Evolutionary conservation across 2,329 filamentous ascomycete species (phyloP), one percentile per base, ranked within the genome.

Genomic region (Aspergillus tubingensis): DNA sequence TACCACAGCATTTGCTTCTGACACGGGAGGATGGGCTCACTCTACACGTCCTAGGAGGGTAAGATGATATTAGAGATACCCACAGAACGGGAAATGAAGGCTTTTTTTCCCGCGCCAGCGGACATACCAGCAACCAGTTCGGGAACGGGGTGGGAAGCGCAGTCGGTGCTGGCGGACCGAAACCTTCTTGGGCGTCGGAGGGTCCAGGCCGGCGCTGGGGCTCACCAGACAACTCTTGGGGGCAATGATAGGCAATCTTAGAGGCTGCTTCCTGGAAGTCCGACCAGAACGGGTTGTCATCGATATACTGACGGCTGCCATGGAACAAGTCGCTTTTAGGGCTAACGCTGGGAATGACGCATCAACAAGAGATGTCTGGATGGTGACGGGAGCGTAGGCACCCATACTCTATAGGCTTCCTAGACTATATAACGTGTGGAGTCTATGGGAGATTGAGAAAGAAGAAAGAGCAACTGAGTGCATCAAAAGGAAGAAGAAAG

Each of bases 61-160:
- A 70, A 62, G 21, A 23, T 54, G 36, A 48, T 30, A 59, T 62
- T 55, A 66, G 54, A 59, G 52, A 54, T 39, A 57, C 32, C 30
- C 21, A 52, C 47, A 44, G 38, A 48, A 19, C 25, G 11, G 43
- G 44, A 13, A 27, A 32, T 47, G 15, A 41, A 50, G 23, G 44
- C 25, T 19, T 60, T 11, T 19, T 5, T 19, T 19, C 17, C 36
- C 6, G 55, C 39, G 56, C 49, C 38, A 58, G 51, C 43, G 58
- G 44, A 73, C 78, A 67, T 72, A 80, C 80, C 82, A 84, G 67
- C 82, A 85, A 59, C 82, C 82, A 36, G 81, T 83, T 62, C 82
- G 74, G 51, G 82, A 84, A 58, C 82, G 78, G 58, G 83, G 82
- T 43, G 82, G 82, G 13, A 84, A 74, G 54, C 82, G 78, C 23